phyloP scores from a whole-genome alignment of 306 rosid species.

The Crotalaria pallida region DNA sequence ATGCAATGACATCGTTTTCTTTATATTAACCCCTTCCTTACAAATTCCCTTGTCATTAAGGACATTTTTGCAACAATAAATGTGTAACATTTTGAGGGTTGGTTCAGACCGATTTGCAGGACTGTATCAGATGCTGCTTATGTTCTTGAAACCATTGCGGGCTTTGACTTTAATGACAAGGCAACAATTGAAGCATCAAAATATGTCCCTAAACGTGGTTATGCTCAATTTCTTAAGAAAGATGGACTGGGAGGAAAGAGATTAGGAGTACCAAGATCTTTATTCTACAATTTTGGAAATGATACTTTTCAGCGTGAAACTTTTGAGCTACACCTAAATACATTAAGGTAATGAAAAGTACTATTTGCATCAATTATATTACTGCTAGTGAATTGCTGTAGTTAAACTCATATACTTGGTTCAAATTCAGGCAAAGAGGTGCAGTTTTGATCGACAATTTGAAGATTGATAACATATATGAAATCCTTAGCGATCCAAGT shows the following conservation, averaged over 20 bases:
- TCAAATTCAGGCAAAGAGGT: constrained; percentile 40
- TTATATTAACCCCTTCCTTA: not conserved
- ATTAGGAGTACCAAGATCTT: constrained; percentile 36
- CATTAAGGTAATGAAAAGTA: constrained; percentile 47
- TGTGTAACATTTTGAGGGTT: not conserved
- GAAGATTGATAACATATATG: constrained; percentile 20
- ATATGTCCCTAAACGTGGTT: constrained; percentile 50
- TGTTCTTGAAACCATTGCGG: constrained; percentile 59
- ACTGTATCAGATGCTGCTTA: constrained; percentile 59
- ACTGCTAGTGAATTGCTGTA: not conserved
- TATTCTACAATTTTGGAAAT: constrained; percentile 25
- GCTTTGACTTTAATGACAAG: constrained; percentile 33
- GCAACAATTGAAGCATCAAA: constrained; percentile 42
- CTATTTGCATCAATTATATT: not conserved
- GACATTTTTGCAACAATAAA: no score
- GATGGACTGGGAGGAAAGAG: constrained; percentile 62
- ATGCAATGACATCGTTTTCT: not conserved
- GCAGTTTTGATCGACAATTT: constrained; percentile 46
- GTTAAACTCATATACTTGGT: not conserved
- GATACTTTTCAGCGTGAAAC: constrained; percentile 20
- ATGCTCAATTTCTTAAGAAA: constrained; percentile 43
- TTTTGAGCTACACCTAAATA: constrained; percentile 32
- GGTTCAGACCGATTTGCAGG: constrained; percentile 56
- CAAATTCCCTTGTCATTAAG: not conserved
- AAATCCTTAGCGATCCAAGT: constrained; percentile 11